Evolutionary conservation across 495 filamentous ascomycete genomes (phyloP).

Genomic region (Massariosphaeria phaeospora): DNA sequence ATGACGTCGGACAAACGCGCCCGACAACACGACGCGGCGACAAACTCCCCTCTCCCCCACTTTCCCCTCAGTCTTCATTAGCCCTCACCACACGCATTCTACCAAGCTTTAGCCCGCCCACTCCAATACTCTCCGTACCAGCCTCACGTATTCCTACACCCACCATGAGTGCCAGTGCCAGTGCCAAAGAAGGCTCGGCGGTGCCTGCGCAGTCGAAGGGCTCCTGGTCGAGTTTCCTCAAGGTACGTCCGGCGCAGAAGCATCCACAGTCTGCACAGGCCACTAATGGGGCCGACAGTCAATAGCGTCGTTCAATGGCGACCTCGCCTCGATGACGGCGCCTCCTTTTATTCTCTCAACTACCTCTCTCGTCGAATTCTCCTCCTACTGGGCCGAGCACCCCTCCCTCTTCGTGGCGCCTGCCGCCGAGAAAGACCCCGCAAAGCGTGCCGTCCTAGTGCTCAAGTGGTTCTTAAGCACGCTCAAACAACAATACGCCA

Average conservation of each 20-base stretch:
- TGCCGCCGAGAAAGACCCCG: conserved; percentile 70
- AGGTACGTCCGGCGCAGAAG: conserved; percentile 26
- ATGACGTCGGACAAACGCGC: too few relatives aligned
- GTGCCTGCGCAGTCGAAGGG: conserved; percentile 38
- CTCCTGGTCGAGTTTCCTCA: conserved; percentile 41
- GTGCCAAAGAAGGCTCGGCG: conserved; percentile 34
- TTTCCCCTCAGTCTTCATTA: not conserved
- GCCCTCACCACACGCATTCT: not conserved
- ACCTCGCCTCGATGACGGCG: conserved; percentile 87
- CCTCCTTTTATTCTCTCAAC: conserved; percentile 93
- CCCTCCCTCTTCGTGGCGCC: conserved; percentile 83
- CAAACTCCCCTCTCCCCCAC: not conserved
- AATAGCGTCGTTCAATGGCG: conserved; percentile 93
- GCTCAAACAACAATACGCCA: conserved; percentile 89
- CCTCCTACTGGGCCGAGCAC: conserved; percentile 95
- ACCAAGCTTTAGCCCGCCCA: not conserved
- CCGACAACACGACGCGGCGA: too few relatives aligned
- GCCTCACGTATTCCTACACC: not conserved
- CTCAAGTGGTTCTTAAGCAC: conserved; percentile 97
- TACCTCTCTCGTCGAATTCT: conserved; percentile 89
- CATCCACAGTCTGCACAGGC: not conserved
- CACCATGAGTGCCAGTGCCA: conserved; percentile 17
- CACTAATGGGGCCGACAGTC: conserved; percentile 45
- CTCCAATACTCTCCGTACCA: too few relatives aligned
- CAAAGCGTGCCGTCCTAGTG: conserved; percentile 79